A percentile compares a stretch with the other conserved stretches of the same genome.
Evolutionary conservation across 768 basidiomycete species (phyloP).

Genomic region (Lactarius pseudohatsudake): DNA sequence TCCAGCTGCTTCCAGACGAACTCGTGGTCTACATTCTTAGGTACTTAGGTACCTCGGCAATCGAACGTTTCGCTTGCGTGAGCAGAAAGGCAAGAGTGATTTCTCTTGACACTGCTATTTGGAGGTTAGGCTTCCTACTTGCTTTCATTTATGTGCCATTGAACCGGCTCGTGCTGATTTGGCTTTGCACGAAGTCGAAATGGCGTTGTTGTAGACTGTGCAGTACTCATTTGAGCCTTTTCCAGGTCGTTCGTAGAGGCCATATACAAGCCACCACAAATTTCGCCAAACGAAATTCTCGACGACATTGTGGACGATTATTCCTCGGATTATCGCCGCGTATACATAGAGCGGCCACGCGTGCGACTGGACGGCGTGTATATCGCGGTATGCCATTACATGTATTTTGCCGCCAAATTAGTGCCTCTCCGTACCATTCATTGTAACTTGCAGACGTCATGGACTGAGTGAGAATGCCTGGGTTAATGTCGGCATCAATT

Average conservation of each 20-base stretch:
- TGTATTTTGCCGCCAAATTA: conserved; percentile 46
- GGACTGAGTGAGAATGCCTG: conserved; percentile 84
- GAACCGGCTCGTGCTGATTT: not conserved
- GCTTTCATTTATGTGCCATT: not conserved
- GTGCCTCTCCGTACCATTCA: conserved; percentile 18
- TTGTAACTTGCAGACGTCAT: conserved; percentile 48
- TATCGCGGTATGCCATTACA: conserved; percentile 88
- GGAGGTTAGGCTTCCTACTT: conserved; percentile 55
- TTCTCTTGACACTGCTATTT: conserved; percentile 66
- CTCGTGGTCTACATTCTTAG: conserved; percentile 66
- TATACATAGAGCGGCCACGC: conserved; percentile 83
- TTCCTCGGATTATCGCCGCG: conserved; percentile 68
- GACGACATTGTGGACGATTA: conserved; percentile 45
- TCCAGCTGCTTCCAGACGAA: conserved; percentile 74
- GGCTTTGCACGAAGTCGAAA: not conserved
- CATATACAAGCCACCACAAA: conserved; percentile 76
- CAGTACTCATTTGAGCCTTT: conserved; percentile 18
- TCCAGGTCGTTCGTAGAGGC: conserved; percentile 59
- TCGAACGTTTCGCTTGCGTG: conserved; percentile 77
- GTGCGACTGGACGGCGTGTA: conserved; percentile 87
- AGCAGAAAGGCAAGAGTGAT: conserved; percentile 74
- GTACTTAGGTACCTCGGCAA: conserved; percentile 58
- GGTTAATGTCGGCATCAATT: conserved; percentile 65
- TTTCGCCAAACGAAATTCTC: conserved; percentile 53
- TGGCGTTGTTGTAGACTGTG: conserved; percentile 3